Base-by-base conservation (phyloP, 345 rosid genomes). In the Rhodamnia argentea region DNA sequence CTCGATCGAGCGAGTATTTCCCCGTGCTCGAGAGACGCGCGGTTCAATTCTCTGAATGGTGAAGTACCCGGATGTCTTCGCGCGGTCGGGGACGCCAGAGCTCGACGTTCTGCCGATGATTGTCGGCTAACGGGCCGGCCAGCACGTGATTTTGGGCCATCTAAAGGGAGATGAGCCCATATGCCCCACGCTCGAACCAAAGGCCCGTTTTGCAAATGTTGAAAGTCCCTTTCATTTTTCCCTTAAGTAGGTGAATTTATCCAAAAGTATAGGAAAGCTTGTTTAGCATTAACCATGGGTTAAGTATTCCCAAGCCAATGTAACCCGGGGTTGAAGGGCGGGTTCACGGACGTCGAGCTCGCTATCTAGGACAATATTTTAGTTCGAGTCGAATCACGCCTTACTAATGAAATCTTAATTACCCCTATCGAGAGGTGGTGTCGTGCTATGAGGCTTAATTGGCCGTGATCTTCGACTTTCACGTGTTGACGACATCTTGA, bases 11-110 rank as follows among this genome's bases (percentile, higher is more conserved):
- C 24, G 16, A 29, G 76, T 40, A 29, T 29, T 20, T 32, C 76
- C 76, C 76, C 3, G 0, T 32, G 23, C 9, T 15, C 12, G 11
- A 64, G 23, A 29, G 23, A 70, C 18, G 24, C 10, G 22, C 16
- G 16, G 24, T 70, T 70, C 12, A 4, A 23, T 1, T 15, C 4
- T 23, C 10, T 0, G 12, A 64, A 32, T 4, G 44, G 78, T 70
- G 9, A 70, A 4, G 4, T 32, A 70, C 6, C 6, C 1, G 1
- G 32, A 4, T 32, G 32, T 32, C 47, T 18, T 37, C 0, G 0
- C 6, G 2, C 13, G 0, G 7, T 37, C 24, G 13, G 16, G 16
- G 78, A 32, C 20, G 4, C 0, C 7, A 37, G 4, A 70, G 24
- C 78, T 32, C 6, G 13, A 64, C 44, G 4, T 16, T 64, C 6